Percentiles rank a stretch among this genome's conserved stretches.
Conservation (phyloP, 768 basidiomycete species). For the Boletus huronensis region DNA sequence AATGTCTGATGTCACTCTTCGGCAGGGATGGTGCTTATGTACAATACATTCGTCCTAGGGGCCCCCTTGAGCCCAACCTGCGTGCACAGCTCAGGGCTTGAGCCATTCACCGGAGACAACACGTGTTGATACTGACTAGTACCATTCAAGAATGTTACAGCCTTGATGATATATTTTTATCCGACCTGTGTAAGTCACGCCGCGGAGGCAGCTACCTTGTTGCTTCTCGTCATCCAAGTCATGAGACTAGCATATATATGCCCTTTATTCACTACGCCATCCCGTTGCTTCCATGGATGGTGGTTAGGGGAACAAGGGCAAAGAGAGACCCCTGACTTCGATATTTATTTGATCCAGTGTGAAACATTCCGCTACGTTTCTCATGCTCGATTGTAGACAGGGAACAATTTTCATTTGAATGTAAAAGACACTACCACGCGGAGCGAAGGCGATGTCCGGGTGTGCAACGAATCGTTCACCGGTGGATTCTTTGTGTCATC, state of each 20-base stretch:
- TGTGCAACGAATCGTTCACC: background rate
- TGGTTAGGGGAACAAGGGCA: slow-evolving; percentile 86
- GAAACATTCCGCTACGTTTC: slow-evolving; percentile 18
- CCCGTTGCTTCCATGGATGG: slow-evolving; percentile 44
- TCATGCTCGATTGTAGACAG: slow-evolving; percentile 15
- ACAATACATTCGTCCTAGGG: slow-evolving; percentile 88
- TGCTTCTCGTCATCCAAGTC: background rate
- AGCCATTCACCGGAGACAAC: slow-evolving; percentile 14
- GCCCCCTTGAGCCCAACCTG: slow-evolving; percentile 81
- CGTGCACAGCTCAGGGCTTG: slow-evolving; percentile 78
- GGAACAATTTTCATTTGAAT: slow-evolving; percentile 20
- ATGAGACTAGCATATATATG: slow-evolving; percentile 34
- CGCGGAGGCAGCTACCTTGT: background rate
- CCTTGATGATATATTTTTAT: slow-evolving; percentile 14
- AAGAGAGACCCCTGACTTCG: slow-evolving; percentile 40
- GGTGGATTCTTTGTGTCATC: background rate
- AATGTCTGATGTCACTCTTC: background rate
- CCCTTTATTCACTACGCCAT: slow-evolving; percentile 76
- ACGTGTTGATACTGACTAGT: slow-evolving; percentile 14
- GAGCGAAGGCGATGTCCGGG: background rate
- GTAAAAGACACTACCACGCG: background rate
- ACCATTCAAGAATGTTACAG: slow-evolving; percentile 18
- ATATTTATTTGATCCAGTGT: slow-evolving; percentile 11
- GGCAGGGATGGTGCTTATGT: slow-evolving; percentile 85
- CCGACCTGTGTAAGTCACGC: slow-evolving; percentile 5